A percentile compares a stretch with the other conserved stretches of the same genome.
Conservation (phyloP, 805 yeast genomes). For the Yamadazyma tumulicola region DNA sequence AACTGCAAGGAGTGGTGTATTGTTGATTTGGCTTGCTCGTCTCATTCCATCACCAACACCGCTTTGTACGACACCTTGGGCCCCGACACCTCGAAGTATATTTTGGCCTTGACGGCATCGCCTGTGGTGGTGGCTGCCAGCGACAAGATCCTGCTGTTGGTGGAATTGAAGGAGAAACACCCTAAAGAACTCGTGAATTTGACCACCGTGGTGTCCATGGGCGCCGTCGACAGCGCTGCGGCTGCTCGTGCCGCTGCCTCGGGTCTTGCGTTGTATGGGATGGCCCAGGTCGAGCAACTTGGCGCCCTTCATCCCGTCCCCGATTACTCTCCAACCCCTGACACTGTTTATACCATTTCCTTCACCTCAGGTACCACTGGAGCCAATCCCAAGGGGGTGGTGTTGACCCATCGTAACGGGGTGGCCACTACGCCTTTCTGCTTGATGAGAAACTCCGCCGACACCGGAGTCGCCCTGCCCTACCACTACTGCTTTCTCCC, state of each 20-base stretch:
- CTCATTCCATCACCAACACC: conserved; percentile 37
- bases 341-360: conserved; percentile 53
- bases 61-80: conserved; percentile 37
- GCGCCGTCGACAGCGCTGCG: conserved; percentile 18
- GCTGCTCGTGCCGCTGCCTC: conserved; percentile 16
- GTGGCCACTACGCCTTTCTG: conserved; percentile 44
- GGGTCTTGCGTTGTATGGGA: conserved; percentile 23
- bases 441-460: conserved; percentile 18
- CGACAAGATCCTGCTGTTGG: conserved; percentile 25
- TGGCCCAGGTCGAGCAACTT: conserved; percentile 27
- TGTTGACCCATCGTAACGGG: conserved; percentile 48
- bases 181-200: conserved; percentile 25
- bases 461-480: conserved; percentile 9
- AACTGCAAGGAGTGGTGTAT: conserved; percentile 68
- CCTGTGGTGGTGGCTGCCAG: conserved; percentile 45
- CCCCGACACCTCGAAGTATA: conserved; percentile 60
- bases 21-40: conserved; percentile 64
- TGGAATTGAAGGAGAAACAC: conserved; percentile 24
- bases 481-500: conserved; percentile 45
- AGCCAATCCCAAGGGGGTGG: conserved; percentile 64
- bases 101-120: conserved; percentile 55
- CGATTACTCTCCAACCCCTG: conserved; percentile 46
- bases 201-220: conserved; percentile 37
- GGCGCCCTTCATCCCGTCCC: conserved; percentile 28
- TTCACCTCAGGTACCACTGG: conserved; percentile 80